Base-by-base conservation (phyloP, 805 yeast species). In the Metschnikowia baotianmanensis region DNA sequence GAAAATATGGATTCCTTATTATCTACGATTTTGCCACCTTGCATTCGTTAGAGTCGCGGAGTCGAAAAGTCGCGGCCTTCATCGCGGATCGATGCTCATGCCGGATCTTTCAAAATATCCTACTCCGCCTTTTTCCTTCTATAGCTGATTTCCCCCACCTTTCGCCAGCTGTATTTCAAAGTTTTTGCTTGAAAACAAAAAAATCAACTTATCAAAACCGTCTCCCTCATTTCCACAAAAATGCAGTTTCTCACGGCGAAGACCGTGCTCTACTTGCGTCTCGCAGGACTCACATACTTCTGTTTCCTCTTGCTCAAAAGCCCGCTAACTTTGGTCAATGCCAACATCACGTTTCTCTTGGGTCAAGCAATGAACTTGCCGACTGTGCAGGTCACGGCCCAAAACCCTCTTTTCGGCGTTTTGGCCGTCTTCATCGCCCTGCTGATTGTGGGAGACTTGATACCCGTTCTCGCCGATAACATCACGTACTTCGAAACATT, bases 321-420 rank as follows among this genome's bases (percentile, higher is more conserved):
- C 53, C 77, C 82, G 2, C 53, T 61, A n/a, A 38, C 53, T 4
- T 46, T 81, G 16, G 50, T 73, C 16, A 67, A 67, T 12, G 63
- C 76, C 34, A 71, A 77, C 19, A 70, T 77, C 36, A 61, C 74
- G 10, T 38, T 77, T n/a, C 65, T 80, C 9, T 58, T 81, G 32
- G 79, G 83, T 1, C 75, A 75, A 50, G 82, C 87, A 6, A 76
- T 81, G 84, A 59, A 71, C 38, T 59, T 80, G 40, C 67, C 68
- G 21, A 48, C 57, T 24, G 57, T 58, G 31, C 55, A 54, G 17
- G 56, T 60, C 19, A 58, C 63, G 28, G 51, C 55, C 12, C 51
- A 61, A 19, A 73, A 74, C 52, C 76, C 77, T 9, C 64, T 74
- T 34, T 52, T 70, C 28, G 86, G 86, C 1, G 36, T 75, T 1